phyloP scores from a whole-genome alignment of 2,329 filamentous ascomycete species.

The Arthrinium puccinioides region DNA sequence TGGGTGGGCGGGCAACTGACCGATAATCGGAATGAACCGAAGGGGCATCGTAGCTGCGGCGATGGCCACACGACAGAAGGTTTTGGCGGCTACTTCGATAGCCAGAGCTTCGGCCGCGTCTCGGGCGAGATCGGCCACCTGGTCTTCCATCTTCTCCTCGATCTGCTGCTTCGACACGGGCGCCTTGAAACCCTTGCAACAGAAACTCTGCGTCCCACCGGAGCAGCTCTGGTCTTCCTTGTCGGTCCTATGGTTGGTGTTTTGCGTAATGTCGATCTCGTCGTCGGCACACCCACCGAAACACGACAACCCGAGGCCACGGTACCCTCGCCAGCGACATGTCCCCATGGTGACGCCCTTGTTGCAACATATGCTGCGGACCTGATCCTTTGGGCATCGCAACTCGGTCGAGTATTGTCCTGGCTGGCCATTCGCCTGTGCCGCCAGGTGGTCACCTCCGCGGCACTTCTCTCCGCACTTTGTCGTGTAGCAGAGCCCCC shows the following conservation, averaged over 20 bases:
- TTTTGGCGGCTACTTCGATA: constrained; percentile 25
- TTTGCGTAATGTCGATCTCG: constrained; percentile 20
- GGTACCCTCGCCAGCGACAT: constrained; percentile 19
- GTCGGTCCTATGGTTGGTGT: constrained; percentile 20
- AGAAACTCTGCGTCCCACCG: constrained; percentile 20
- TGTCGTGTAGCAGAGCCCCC: neutral
- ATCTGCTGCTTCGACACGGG: constrained; percentile 12
- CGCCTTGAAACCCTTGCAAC: constrained; percentile 23
- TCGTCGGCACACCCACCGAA: constrained; percentile 19
- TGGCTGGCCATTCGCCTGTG: constrained; percentile 18
- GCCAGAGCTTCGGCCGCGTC: constrained; percentile 19
- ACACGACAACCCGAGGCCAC: constrained; percentile 20
- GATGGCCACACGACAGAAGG: constrained; percentile 25
- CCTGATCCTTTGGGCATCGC: constrained; percentile 16
- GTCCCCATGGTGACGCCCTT: constrained; percentile 13
- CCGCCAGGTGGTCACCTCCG: neutral
- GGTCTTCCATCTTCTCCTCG: constrained; percentile 13
- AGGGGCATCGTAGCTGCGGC: constrained; percentile 15
- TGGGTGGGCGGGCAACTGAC: neutral
- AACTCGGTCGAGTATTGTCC: constrained; percentile 15
- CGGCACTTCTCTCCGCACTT: neutral
- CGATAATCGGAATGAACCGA: constrained; percentile 15
- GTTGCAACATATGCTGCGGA: constrained; percentile 20
- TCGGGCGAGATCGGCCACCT: constrained; percentile 17
- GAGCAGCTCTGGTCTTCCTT: constrained; percentile 22